Conservation (phyloP, 805 yeast species). For the Saturnispora sanitii region DNA sequence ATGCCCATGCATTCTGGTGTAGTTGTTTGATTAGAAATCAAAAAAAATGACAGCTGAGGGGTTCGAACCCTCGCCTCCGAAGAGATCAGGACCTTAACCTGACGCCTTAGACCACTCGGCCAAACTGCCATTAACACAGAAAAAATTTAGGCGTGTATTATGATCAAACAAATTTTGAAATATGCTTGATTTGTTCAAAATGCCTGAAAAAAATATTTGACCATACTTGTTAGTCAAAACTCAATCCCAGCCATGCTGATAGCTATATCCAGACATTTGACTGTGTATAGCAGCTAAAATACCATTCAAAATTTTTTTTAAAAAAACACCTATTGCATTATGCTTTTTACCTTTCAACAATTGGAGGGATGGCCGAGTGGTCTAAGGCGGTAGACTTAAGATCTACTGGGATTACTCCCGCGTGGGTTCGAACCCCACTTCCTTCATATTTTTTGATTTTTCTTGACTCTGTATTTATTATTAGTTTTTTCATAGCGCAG, state of each 20-base stretch:
- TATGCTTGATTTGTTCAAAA: too few relatives aligned
- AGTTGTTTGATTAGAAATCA: neutral
- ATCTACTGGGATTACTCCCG: constrained; percentile 18
- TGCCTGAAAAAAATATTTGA: too few relatives aligned
- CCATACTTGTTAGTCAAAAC: too few relatives aligned
- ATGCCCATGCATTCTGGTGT: too few relatives aligned
- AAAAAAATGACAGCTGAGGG: constrained; percentile 17
- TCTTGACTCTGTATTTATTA: neutral
- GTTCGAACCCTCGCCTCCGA: constrained; percentile 21
- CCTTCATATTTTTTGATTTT: constrained; percentile 12
- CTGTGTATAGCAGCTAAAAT: too few relatives aligned
- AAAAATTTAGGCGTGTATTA: neutral
- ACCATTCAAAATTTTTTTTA: too few relatives aligned
- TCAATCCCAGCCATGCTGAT: too few relatives aligned
- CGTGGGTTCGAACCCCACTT: constrained; percentile 21
- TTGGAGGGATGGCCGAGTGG: constrained; percentile 19
- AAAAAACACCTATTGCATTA: too few relatives aligned
- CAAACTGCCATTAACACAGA: constrained; percentile 12
- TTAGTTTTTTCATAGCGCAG: too few relatives aligned
- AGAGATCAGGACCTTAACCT: constrained; percentile 18
- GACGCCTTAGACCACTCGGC: constrained; percentile 20
- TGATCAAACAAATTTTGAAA: neutral
- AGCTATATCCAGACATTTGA: too few relatives aligned
- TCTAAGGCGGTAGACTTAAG: constrained; percentile 19
- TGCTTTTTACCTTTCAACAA: too few relatives aligned